Conservation (phyloP, 768 basidiomycete genomes). For the Pisolithus tinctorius region DNA sequence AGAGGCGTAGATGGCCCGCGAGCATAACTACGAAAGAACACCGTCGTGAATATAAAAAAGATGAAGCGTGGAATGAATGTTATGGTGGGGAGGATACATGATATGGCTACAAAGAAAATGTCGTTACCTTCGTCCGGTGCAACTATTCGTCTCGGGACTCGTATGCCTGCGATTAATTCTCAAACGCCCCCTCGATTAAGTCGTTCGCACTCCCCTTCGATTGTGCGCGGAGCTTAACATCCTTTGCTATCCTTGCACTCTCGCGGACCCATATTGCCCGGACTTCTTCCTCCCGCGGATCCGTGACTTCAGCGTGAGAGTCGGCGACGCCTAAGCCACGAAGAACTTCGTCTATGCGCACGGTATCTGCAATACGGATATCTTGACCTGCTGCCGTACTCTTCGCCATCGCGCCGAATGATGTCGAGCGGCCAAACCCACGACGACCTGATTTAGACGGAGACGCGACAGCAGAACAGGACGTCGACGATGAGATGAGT, state of each 20-base stretch:
- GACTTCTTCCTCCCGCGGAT: conserved; percentile 39
- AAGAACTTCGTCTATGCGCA: conserved; percentile 63
- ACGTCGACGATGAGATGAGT: conserved; percentile 37
- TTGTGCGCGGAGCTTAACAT: conserved; percentile 19
- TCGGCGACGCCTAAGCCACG: conserved; percentile 55
- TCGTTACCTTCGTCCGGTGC: neutral
- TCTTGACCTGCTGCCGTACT: conserved; percentile 35
- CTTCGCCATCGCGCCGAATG: conserved; percentile 39
- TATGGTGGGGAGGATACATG: neutral
- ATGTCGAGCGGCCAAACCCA: conserved; percentile 48
- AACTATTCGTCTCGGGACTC: neutral
- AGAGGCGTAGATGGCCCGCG: neutral
- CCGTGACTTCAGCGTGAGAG: conserved; percentile 12
- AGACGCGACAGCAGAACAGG: conserved; percentile 26
- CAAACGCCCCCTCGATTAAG: neutral
- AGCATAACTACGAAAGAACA: neutral
- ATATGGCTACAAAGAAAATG: neutral
- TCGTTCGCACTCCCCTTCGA: neutral
- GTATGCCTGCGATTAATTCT: neutral
- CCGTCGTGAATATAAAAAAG: neutral
- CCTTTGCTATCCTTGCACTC: conserved; percentile 30
- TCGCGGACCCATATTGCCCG: conserved; percentile 38
- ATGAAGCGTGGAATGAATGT: neutral
- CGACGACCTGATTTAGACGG: conserved; percentile 46
- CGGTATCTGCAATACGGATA: conserved; percentile 47